These are phyloP conservation scores for Sutorius australiensis DNA, from an alignment of 768 basidiomycete species.

Conservation along the genomic window DNA sequence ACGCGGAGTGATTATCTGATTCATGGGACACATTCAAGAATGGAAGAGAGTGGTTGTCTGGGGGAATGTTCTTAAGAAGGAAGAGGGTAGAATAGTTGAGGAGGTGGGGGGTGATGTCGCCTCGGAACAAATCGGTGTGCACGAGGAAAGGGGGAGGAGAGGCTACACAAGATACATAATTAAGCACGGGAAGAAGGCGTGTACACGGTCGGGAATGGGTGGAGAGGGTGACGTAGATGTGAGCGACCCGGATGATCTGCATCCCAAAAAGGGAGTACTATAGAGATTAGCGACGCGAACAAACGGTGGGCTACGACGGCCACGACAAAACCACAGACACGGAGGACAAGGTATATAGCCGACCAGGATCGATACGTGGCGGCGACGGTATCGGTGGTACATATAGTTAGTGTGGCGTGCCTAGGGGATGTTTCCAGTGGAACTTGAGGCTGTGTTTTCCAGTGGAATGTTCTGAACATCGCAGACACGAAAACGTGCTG, in stretches of 20 bases:
- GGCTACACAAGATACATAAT: slow-evolving; percentile 9
- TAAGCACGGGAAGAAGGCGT: slow-evolving; percentile 14
- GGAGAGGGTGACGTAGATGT: slow-evolving; percentile 13
- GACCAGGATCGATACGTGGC: background rate
- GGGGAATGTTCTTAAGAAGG: background rate
- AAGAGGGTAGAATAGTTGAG: background rate
- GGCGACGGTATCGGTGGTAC: slow-evolving; percentile 5
- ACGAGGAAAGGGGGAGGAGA: slow-evolving; percentile 6
- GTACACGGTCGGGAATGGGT: slow-evolving; percentile 9
- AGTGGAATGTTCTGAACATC: slow-evolving; percentile 22
- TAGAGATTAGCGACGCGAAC: background rate
- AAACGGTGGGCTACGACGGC: background rate
- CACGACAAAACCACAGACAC: background rate
- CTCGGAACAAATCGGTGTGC: slow-evolving; percentile 1
- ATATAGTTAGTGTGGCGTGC: background rate
- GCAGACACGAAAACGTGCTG: background rate
- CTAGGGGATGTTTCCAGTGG: slow-evolving; percentile 11
- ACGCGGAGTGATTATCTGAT: slow-evolving; percentile 7
- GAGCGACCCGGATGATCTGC: slow-evolving; percentile 23
- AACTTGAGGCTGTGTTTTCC: slow-evolving; percentile 31
- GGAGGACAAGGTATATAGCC: background rate
- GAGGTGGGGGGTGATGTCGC: background rate
- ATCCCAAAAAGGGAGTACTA: slow-evolving; percentile 21
- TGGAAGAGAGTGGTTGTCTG: background rate
- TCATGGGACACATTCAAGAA: background rate